Evolutionary conservation across 306 rosid species (phyloP), one percentile per base, ranked within the genome.

Genomic region (Mucuna pruriens): DNA sequence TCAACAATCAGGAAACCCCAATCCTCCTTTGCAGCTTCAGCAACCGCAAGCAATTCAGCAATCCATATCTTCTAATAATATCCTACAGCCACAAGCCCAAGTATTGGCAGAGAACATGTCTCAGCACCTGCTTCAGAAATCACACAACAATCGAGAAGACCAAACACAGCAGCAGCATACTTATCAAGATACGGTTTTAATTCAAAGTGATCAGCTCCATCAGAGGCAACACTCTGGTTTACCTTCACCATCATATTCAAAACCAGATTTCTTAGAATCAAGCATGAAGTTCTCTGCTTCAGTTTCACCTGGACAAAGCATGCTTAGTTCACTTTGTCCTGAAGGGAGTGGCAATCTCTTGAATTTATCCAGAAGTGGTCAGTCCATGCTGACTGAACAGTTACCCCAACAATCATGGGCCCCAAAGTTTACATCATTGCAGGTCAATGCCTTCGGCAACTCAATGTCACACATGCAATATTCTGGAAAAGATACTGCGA

Each of bases 231-330:
- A 90, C 72, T 63, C 93, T 33, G 86, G 87, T 64, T 51, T 87
- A 79, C 90, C 96, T 67, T 91, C 96, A 38, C 82, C 94, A 9
- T 86, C 97, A 40, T 91, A 84, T 80, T 85, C 88, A 9, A 91
- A 88, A 85, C 77, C 87, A 0, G 92, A 90, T 72, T 89, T 87
- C 79, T 33, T 84, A 79, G 97, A 90, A 52, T 87, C 91, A 16
- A 81, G 82, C 83, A 63, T 87, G n/a, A 91, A 89, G 86, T 91
- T 88, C 71, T 42, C 91, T 2, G 66, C 88, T 29, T 86, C 91
- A 66, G 82, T 85, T 82, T 73, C 86, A 11, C 85, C 90, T 29
- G 81, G 88, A 64, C 94, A 89, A 34, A 91, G 87, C 79, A 66
- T 88, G 83, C 84, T 87, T 68, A 54, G 89, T 83, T 83, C 96